Evolutionary conservation across 2,329 filamentous ascomycete species (phyloP), one percentile per base, ranked within the genome.

Genomic region (Lizonia empirigonia): DNA sequence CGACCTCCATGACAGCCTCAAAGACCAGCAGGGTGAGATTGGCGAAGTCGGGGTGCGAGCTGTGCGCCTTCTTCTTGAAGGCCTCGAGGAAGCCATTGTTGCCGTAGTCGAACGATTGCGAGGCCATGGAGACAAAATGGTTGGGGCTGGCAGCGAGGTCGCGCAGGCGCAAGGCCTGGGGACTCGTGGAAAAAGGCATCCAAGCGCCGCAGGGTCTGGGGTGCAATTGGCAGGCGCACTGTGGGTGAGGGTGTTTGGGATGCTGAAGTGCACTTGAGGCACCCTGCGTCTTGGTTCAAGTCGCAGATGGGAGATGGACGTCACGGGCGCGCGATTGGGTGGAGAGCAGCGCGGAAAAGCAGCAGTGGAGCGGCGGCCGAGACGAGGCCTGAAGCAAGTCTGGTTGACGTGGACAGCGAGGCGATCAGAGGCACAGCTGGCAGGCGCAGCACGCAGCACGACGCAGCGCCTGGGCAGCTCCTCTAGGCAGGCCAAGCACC

Each of bases 1-100:
- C 89, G 19, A 97, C 93, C 71, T 97, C 91, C 67, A 97, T 80
- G 22, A 97, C 92, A 9, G 94, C 94, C 76, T 96, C 92, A 67
- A 96, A 96, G 62, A 97, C 92, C 52, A 96, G 85, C 20, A 95
- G 80, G 30, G 86, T 81, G 23, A 96, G 81, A 64, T 91, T 82
- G 50, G 78, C 79, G 57, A 91, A 79, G 44, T 87, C 80, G 12
- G 87, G 87, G 59, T 90, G 86, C 42, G 72, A 70, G 33, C 67
- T 65, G 57, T 77, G 75, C 15, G 62, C 59, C 56, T 64, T 63
- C 52, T 65, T 69, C 57, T 68, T 69, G 65, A 72, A 62, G 47
- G 59, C 65, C 22, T 60, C 58, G 40, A 71, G 53, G 55, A 67
- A 53, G 50, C 57, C 56, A 54, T 56, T 51, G 61, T 68, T 62